Evolutionary conservation across 2,329 filamentous ascomycete species (phyloP), one percentile per base, ranked within the genome.

Genomic region (Colletotrichum graminicola): DNA sequence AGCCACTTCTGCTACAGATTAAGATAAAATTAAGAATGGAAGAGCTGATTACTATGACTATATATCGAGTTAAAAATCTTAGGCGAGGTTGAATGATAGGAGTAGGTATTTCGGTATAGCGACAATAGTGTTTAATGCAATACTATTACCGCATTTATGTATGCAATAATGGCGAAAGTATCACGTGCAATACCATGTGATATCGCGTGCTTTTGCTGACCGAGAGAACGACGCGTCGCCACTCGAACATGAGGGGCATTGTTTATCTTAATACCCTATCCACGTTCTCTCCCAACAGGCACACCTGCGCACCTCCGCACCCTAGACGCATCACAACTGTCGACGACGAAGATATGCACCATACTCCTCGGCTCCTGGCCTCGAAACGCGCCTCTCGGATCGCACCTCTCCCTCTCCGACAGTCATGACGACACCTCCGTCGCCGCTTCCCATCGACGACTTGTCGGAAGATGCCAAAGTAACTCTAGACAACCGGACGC

Each of bases 401-500:
- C 23, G 36, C 12, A 56, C 32, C 21, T 51, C n/a, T 29, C 11
- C 16, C 41, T 23, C 7, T 47, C 18, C 21, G 26, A 52, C 55
- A 18, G 62, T 55, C 59, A 70, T 74, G 65, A 67, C 71, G 64
- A 75, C 41, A 77, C 75, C 74, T 66, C 72, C 51, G n/a, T 39
- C 45, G 4, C 36, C 43, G 41, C 62, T 67, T 23, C 21, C 16
- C 12, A 71, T 69, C 47, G 70, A 45, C 34, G 54, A 67, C 32
- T 23, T 68, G 34, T n/a, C 55, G 16, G 45, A 62, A 26, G 57
- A 64, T 5, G 45, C 26, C 14, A 47, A 64, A 26, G n/a, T 62
- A 7, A 32, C 45, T 0, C 26, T 65, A 5, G 76, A 80, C 23
- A 84, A 87, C 56, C 80, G 84, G 4, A 94, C 93, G 5, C 86